A percentile compares a stretch with the other conserved stretches of the same genome.
Evolutionary conservation across 177 flowering plant species (phyloP).

Genomic region (Vitis hybrid): DNA sequence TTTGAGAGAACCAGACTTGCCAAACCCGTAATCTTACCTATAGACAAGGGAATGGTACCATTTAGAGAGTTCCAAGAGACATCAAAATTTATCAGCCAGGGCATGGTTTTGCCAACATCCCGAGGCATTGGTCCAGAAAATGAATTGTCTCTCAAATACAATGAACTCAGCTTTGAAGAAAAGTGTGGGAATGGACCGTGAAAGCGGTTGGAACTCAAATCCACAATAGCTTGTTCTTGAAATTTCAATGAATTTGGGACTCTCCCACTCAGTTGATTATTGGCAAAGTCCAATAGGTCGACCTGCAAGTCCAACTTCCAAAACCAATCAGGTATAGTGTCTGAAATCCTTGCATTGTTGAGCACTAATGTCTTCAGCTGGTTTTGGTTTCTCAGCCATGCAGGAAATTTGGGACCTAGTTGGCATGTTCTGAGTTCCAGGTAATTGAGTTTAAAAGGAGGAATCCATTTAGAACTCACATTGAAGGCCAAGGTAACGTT

Average conservation of each 20-base stretch:
- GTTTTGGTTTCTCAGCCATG: too few relatives aligned
- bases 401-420: too few relatives aligned
- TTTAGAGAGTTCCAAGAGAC: constrained; percentile 13
- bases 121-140: constrained; percentile 24
- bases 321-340: too few relatives aligned
- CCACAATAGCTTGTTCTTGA: neutral
- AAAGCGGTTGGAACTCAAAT: constrained; percentile 15
- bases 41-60: constrained; percentile 19
- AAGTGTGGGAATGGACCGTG: constrained; percentile 14
- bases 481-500: too few relatives aligned
- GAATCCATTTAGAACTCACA: too few relatives aligned
- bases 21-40: constrained; percentile 1
- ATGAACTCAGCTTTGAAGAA: constrained; percentile 1
- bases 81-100: constrained; percentile 10
- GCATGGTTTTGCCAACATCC: constrained; percentile 16
- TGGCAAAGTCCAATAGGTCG: neutral
- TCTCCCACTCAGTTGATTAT: constrained; percentile 15
- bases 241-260: constrained; percentile 13
- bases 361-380: too few relatives aligned
- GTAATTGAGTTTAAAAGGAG: too few relatives aligned
- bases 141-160: constrained; percentile 3
- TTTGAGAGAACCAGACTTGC: neutral
- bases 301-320: neutral
- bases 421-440: too few relatives aligned
- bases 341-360: too few relatives aligned